These are phyloP conservation scores for Mycocentrospora acerina DNA, from an alignment of 2,329 filamentous ascomycete genomes.

Conservation along the genomic window DNA sequence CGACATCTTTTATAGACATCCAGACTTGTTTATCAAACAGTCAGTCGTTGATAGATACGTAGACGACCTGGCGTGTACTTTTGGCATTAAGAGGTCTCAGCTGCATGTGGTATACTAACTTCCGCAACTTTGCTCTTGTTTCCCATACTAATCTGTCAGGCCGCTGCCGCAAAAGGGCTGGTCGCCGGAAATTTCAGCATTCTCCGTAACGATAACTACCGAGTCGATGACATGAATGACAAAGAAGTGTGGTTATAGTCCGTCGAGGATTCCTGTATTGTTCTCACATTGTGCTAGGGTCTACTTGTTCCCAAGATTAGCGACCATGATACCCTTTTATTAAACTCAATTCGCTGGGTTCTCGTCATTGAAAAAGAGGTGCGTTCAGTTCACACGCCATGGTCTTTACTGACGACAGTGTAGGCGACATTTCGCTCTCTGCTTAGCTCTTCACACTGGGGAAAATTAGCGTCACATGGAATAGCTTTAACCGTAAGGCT, in stretches of 20 bases:
- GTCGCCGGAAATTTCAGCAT: conserved; percentile 61
- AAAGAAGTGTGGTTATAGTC: conserved; percentile 35
- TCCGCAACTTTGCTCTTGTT: conserved; percentile 27
- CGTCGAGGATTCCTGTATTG: neutral
- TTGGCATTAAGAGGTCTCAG: conserved; percentile 63
- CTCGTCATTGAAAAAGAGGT: conserved; percentile 81
- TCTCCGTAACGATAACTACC: conserved; percentile 48
- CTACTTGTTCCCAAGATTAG: conserved; percentile 59
- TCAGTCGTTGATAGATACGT: conserved; percentile 69
- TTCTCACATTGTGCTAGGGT: conserved; percentile 49
- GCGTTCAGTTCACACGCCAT: conserved; percentile 5
- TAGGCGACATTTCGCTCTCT: conserved; percentile 76
- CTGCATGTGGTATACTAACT: conserved; percentile 66
- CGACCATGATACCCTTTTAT: conserved; percentile 53
- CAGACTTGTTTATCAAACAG: conserved; percentile 70
- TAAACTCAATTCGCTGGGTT: conserved; percentile 61
- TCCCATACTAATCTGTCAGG: conserved; percentile 47
- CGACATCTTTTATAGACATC: conserved; percentile 78
- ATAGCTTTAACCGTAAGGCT: conserved; percentile 65
- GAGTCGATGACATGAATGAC: conserved; percentile 44
- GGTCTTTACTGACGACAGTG: conserved; percentile 13
- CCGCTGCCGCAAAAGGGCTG: conserved; percentile 73
- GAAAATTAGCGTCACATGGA: conserved; percentile 54
- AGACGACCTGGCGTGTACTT: conserved; percentile 71
- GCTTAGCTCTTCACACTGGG: conserved; percentile 59